These are phyloP conservation scores for Trichoderma simmonsii DNA, from an alignment of 2,329 filamentous ascomycete species.

Conservation along the genomic window DNA sequence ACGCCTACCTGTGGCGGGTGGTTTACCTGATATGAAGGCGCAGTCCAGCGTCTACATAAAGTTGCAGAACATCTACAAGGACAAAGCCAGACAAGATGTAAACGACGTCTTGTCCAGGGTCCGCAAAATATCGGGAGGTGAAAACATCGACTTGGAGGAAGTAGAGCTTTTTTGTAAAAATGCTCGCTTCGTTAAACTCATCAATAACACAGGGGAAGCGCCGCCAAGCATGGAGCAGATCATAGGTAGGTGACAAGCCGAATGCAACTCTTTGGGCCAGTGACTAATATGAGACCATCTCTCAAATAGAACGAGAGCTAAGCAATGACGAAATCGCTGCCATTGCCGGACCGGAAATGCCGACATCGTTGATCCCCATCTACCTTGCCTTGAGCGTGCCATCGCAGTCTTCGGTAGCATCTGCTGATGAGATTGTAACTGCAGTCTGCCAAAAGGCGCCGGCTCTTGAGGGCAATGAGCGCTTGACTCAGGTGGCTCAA, in stretches of 20 bases:
- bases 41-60: conserved; percentile 84
- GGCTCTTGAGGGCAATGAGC: conserved; percentile 47
- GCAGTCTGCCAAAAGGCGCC: conserved; percentile 43
- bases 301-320: conserved; percentile 49
- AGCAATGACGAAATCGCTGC: conserved; percentile 53
- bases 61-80: conserved; percentile 90
- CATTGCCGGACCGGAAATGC: conserved; percentile 44
- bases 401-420: conserved; percentile 42
- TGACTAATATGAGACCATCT: not conserved
- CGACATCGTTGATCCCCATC: conserved; percentile 62
- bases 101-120: conserved; percentile 69
- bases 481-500: conserved; percentile 53
- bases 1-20: conserved; percentile 78
- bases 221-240: conserved; percentile 50
- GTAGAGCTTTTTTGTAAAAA: conserved; percentile 95
- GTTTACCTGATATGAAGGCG: conserved; percentile 96
- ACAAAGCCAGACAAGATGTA: conserved; percentile 75
- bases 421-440: conserved; percentile 53
- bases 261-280: conserved; percentile 27
- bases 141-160: conserved; percentile 63
- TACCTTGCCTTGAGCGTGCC: conserved; percentile 64
- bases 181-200: conserved; percentile 85
- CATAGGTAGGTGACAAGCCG: conserved; percentile 44
- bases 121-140: conserved; percentile 48
- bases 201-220: conserved; percentile 53